Evolutionary conservation across 2,329 filamentous ascomycete species (phyloP).

Genomic region (Didymella pomorum): DNA sequence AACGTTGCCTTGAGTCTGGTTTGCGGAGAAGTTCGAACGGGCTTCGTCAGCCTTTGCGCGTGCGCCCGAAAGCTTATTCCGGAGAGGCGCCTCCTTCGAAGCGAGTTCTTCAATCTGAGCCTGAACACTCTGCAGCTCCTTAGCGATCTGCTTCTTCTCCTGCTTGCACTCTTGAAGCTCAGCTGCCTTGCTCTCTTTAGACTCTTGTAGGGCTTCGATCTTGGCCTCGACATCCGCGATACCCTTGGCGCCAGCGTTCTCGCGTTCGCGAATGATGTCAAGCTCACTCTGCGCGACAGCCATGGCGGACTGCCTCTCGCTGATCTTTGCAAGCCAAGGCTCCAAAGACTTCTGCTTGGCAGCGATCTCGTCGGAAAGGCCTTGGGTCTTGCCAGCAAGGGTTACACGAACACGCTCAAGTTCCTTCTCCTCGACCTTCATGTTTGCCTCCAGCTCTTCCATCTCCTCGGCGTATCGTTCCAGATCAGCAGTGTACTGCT

Average conservation of each 20-base stretch:
- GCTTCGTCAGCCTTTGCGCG: slow-evolving; percentile 97
- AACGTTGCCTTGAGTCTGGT: slow-evolving; percentile 92
- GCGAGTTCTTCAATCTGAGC: slow-evolving; percentile 76
- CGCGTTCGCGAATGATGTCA: slow-evolving; percentile 87
- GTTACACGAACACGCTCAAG: slow-evolving; percentile 83
- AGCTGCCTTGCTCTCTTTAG: slow-evolving; percentile 72
- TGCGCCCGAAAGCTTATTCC: slow-evolving; percentile 84
- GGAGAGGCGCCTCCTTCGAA: slow-evolving; percentile 80
- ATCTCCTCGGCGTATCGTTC: slow-evolving; percentile 79
- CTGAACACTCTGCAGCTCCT: slow-evolving; percentile 76
- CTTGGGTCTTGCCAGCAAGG: slow-evolving; percentile 94
- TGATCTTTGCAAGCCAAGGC: slow-evolving; percentile 97
- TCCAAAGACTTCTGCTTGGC: slow-evolving; percentile 92
- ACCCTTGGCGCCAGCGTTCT: slow-evolving; percentile 84
- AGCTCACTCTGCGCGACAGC: slow-evolving; percentile 95
- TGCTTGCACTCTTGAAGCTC: slow-evolving; percentile 80
- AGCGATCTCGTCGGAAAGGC: slow-evolving; percentile 90
- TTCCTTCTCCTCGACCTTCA: slow-evolving; percentile 81
- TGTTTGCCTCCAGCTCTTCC: slow-evolving; percentile 74
- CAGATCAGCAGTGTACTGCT: slow-evolving; percentile 80
- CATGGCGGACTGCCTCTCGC: slow-evolving; percentile 91
- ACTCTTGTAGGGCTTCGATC: slow-evolving; percentile 74
- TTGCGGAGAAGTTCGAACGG: slow-evolving; percentile 85
- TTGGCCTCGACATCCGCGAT: slow-evolving; percentile 85
- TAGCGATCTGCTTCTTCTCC: slow-evolving; percentile 75